Conservation (phyloP, 2,329 filamentous ascomycete species). For the Ceratocystiopsis sp. region DNA sequence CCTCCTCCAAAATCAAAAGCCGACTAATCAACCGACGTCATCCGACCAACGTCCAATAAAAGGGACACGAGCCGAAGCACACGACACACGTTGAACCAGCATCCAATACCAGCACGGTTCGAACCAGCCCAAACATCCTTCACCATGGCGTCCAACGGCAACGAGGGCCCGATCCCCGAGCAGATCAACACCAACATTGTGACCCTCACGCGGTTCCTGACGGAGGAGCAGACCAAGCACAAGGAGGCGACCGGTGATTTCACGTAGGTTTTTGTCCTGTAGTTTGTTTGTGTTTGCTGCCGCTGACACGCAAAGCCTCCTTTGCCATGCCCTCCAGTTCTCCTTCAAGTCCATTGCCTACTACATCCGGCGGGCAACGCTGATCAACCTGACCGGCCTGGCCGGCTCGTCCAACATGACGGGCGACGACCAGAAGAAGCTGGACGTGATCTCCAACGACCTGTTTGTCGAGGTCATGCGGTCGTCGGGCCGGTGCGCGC, state of each 20-base stretch:
- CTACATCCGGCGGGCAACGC: constrained; percentile 89
- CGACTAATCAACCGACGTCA: no score
- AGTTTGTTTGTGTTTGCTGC: background rate
- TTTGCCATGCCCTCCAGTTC: constrained; percentile 96
- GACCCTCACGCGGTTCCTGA: constrained; percentile 87
- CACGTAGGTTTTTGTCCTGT: constrained; percentile 46
- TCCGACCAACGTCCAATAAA: no score
- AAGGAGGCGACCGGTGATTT: constrained; percentile 95
- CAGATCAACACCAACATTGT: constrained; percentile 92
- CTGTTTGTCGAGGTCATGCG: constrained; percentile 93
- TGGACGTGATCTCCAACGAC: constrained; percentile 97
- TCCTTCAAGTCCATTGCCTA: constrained; percentile 99
- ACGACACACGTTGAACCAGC: background rate
- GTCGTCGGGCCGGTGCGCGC: constrained; percentile 73
- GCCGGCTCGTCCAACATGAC: constrained; percentile 90
- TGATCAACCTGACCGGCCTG: constrained; percentile 90
- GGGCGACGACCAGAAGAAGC: constrained; percentile 98
- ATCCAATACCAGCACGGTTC: background rate
- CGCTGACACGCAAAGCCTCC: constrained; percentile 39
- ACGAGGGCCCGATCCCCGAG: constrained; percentile 39
- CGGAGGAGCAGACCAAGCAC: constrained; percentile 87
- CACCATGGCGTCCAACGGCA: constrained; percentile 17
- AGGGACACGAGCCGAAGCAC: no score
- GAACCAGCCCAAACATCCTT: background rate
- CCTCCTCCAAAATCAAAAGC: no score